Percentiles rank a stretch among this genome's conserved stretches.
Evolutionary conservation across 768 basidiomycete species (phyloP).

Genomic region (Rhodotorula babjevae): DNA sequence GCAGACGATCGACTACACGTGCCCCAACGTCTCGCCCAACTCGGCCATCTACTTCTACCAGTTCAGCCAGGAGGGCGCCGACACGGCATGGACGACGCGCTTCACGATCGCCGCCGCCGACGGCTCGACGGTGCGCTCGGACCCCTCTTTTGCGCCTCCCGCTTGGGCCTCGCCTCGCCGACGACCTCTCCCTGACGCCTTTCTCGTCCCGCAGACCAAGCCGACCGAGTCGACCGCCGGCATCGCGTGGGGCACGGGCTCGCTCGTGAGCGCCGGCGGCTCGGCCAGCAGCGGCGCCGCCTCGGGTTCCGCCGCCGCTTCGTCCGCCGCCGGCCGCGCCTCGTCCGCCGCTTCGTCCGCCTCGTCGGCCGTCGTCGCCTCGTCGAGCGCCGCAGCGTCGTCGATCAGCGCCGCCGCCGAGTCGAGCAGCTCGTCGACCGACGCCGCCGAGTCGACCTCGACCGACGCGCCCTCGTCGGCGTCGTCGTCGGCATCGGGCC

Average conservation of each 20-base stretch:
- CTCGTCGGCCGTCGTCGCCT: background rate
- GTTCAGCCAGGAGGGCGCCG: constrained; percentile 23
- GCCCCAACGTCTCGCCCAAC: constrained; percentile 33
- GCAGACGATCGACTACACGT: constrained; percentile 25
- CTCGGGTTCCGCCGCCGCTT: background rate
- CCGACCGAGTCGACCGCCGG: constrained; percentile 23
- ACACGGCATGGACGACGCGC: constrained; percentile 36
- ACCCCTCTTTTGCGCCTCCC: too few species aligned
- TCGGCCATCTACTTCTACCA: constrained; percentile 40
- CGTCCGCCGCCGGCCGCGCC: background rate
- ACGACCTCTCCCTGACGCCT: background rate
- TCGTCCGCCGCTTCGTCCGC: background rate
- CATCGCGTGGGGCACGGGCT: constrained; percentile 31
- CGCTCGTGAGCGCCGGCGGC: constrained; percentile 1
- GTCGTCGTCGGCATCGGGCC: background rate
- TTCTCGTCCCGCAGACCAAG: constrained; percentile 10
- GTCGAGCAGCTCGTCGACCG: too few species aligned
- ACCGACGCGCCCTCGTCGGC: background rate
- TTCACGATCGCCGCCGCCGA: constrained; percentile 38
- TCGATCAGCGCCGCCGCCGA: too few species aligned
- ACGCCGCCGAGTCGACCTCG: background rate
- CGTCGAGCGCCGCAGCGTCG: background rate
- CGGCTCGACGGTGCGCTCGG: constrained; percentile 23
- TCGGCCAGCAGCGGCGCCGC: background rate
- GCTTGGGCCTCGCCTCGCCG: too few species aligned